Evolutionary conservation across 2,329 filamentous ascomycete species (phyloP), one percentile per base, ranked within the genome.

Genomic region (Microdochium nivale): DNA sequence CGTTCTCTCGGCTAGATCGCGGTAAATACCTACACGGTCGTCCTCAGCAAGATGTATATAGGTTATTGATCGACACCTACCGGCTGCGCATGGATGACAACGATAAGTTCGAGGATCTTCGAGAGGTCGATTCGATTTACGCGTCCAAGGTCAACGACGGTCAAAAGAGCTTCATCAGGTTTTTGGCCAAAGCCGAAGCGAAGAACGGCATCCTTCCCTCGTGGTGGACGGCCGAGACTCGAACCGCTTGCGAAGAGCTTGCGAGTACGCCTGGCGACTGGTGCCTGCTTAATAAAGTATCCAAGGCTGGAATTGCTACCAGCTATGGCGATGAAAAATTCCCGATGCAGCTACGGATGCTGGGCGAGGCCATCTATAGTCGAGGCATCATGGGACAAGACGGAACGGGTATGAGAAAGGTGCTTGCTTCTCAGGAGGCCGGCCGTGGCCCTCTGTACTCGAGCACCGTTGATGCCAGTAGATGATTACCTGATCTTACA

Each of bases 341-440:
- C 53, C 70, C 75, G 2, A 75, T 77, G 72, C 72, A 78, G 65
- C 61, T 79, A 48, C 67, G 75, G 14, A 72, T 79, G 68, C 61
- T 78, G 21, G 70, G 63, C 3, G 72, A 78, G 57, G 58, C 58
- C 0, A 60, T 76, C 3, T 68, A 69, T 23, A 66, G 67, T 1
- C 48, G 52, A 0, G 63, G 59, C 0, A 59, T 61, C 0, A 67
- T 64, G 0, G 68, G 70, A 0, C 40, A 53, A 3, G 51, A 60
- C 23, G 67, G 63, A 1, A 40, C 53, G 3, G 2, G 3, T 2
- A 55, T 62, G 55, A 53, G 52, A 23, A 23, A 51, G 49, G 37
- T 56, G 51, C 60, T 65, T 61, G 50, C 49, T 24, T 35, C 44
- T 19, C 43, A 51, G 40, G 44, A 24, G 10, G 30, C 19, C 32